Evolutionary conservation across 176 grass and related monocot species (phyloP).

Genomic region (Carex littledalei): DNA sequence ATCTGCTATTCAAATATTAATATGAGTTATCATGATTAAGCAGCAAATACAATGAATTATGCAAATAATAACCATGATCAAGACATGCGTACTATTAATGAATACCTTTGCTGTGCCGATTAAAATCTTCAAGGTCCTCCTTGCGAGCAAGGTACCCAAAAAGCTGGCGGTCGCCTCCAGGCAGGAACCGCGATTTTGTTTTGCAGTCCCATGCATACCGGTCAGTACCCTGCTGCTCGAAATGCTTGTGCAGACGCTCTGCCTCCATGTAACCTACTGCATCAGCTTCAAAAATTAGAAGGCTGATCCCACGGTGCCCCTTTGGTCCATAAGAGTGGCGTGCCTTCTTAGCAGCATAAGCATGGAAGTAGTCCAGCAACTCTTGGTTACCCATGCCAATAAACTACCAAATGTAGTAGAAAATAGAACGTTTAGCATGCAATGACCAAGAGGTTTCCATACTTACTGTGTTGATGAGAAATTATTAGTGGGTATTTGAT

Average conservation of each 20-base stretch:
- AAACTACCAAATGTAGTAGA: neutral
- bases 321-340: conserved; percentile 75
- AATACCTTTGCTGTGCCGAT: conserved; percentile 63
- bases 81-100: neutral
- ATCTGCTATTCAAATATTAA: neutral
- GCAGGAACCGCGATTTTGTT: conserved; percentile 33
- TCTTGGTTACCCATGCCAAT: conserved; percentile 89
- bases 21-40: neutral
- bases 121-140: conserved; percentile 78
- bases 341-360: conserved; percentile 67
- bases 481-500: neutral
- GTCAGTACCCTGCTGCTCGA: conserved; percentile 55
- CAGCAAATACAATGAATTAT: neutral
- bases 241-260: conserved; percentile 72
- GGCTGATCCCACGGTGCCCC: conserved; percentile 83
- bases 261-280: conserved; percentile 73
- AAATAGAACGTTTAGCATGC: neutral
- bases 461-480: neutral
- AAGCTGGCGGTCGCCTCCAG: conserved; percentile 69
- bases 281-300: conserved; percentile 75
- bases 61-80: neutral
- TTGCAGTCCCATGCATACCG: conserved; percentile 47
- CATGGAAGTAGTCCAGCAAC: conserved; percentile 64
- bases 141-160: conserved; percentile 75
- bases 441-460: neutral